Evolutionary conservation across 2,329 filamentous ascomycete genomes (phyloP).

Genomic region (Monosporascus sp.): DNA sequence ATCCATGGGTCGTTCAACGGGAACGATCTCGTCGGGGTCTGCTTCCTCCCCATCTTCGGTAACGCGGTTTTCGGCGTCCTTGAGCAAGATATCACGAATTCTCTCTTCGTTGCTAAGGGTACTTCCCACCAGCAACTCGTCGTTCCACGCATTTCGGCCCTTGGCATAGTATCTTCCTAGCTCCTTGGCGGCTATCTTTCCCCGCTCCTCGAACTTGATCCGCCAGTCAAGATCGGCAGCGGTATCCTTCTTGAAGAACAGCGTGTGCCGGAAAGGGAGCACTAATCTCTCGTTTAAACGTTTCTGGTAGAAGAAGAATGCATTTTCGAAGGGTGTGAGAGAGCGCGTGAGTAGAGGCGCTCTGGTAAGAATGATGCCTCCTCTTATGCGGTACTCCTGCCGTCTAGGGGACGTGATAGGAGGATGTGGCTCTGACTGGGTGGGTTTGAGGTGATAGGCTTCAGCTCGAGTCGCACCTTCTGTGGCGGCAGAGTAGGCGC

Average conservation of each 20-base stretch:
- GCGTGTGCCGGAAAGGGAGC: slow-evolving; percentile 80
- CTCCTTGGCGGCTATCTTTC: slow-evolving; percentile 72
- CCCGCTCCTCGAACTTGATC: slow-evolving; percentile 71
- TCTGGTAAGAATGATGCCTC: slow-evolving; percentile 79
- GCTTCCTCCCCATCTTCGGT: slow-evolving; percentile 58
- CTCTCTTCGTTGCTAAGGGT: slow-evolving; percentile 58
- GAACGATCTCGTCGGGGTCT: slow-evolving; percentile 53
- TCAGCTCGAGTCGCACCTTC: slow-evolving; percentile 33
- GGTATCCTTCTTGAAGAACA: slow-evolving; percentile 93
- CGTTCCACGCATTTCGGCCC: slow-evolving; percentile 74
- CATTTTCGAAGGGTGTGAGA: slow-evolving; percentile 81
- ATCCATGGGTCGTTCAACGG: slow-evolving; percentile 64
- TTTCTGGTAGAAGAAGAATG: slow-evolving; percentile 96
- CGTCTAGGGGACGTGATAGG: slow-evolving; percentile 20
- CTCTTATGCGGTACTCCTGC: slow-evolving; percentile 45
- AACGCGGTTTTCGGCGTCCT: slow-evolving; percentile 66
- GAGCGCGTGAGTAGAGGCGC: slow-evolving; percentile 81
- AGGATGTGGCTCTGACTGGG: slow-evolving; percentile 26
- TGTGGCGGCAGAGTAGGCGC: slow-evolving; percentile 28
- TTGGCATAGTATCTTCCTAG: slow-evolving; percentile 77
- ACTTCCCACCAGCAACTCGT: slow-evolving; percentile 78
- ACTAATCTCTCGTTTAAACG: slow-evolving; percentile 89
- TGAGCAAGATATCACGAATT: slow-evolving; percentile 64
- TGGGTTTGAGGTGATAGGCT: slow-evolving; percentile 29
- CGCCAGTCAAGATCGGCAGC: slow-evolving; percentile 85